Conservation (phyloP, 495 filamentous ascomycete species). For the Podospora anserina region DNA sequence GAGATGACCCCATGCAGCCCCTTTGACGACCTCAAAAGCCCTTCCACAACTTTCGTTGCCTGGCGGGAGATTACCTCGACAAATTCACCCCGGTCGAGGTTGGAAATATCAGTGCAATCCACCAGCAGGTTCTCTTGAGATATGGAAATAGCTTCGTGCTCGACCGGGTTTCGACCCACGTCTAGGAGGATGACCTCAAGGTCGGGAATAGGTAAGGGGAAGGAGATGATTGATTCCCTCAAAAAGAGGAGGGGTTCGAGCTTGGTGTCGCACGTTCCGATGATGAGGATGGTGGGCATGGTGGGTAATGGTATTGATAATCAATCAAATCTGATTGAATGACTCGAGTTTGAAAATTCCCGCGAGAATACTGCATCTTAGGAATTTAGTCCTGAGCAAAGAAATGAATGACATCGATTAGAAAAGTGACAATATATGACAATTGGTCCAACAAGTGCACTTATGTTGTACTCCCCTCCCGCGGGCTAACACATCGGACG, state of each 20-base stretch:
- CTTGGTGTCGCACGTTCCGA: constrained; percentile 71
- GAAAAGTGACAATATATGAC: too few relatives aligned
- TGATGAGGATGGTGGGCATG: constrained; percentile 51
- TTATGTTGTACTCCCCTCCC: not conserved
- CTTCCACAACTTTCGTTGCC: constrained; percentile 35
- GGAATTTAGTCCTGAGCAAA: too few relatives aligned
- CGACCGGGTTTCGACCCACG: constrained; percentile 45
- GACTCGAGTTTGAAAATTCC: too few relatives aligned
- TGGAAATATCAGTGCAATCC: constrained; percentile 7
- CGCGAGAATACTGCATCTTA: too few relatives aligned
- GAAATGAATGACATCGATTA: too few relatives aligned
- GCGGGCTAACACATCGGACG: not conserved
- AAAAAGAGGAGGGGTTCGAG: constrained; percentile 58
- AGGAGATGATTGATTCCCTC: constrained; percentile 41
- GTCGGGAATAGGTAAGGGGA: constrained; percentile 5
- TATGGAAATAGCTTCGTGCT: constrained; percentile 48
- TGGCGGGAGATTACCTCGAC: constrained; percentile 49
- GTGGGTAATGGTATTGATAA: not conserved
- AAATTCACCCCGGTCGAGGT: constrained; percentile 47
- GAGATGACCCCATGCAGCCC: constrained; percentile 54
- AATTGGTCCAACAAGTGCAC: not conserved
- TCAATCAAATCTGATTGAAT: too few relatives aligned
- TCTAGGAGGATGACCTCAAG: constrained; percentile 53
- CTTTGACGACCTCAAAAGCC: constrained; percentile 29
- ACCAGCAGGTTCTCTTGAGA: constrained; percentile 35